Percentiles rank a stretch among this genome's conserved stretches.
These are phyloP conservation scores for Yarrowia sp. DNA, from an alignment of 805 yeast species.

Conservation along the genomic window DNA sequence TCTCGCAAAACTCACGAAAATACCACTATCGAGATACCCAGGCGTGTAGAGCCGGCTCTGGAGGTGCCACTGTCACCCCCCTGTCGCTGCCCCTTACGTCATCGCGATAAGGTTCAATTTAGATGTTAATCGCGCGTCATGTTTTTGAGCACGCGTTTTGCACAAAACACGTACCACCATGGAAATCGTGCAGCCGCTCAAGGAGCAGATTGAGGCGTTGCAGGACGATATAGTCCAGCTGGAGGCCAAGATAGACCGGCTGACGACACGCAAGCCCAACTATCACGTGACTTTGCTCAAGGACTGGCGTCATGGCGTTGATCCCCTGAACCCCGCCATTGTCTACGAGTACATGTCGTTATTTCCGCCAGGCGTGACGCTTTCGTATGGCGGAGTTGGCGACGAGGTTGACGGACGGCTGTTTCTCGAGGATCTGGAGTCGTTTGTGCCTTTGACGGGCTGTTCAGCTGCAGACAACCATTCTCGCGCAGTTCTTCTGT, in stretches of 20 bases:
- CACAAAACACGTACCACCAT: background rate
- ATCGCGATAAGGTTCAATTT: slow-evolving; percentile 19
- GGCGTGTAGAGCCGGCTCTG: no score
- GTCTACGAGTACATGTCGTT: slow-evolving; percentile 28
- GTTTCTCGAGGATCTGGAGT: slow-evolving; percentile 24
- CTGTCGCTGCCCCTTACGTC: no score
- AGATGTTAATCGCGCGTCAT: slow-evolving; percentile 18
- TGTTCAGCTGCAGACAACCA: slow-evolving; percentile 7
- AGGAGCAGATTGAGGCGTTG: slow-evolving; percentile 16
- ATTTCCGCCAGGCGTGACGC: slow-evolving; percentile 10
- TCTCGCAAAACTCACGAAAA: no score
- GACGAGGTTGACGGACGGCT: slow-evolving; percentile 30
- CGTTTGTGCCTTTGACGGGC: slow-evolving; percentile 15
- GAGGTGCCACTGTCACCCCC: no score
- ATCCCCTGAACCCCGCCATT: slow-evolving; percentile 25
- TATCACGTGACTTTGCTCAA: slow-evolving; percentile 12
- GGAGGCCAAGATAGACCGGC: slow-evolving; percentile 21
- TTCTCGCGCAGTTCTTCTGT: slow-evolving; percentile 19
- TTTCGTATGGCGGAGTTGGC: slow-evolving; percentile 14
- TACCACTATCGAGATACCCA: no score
- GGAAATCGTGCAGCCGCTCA: slow-evolving; percentile 12
- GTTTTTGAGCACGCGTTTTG: slow-evolving; percentile 5
- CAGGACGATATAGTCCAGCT: background rate
- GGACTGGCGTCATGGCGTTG: slow-evolving; percentile 18
- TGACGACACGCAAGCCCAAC: slow-evolving; percentile 18